Conservation (phyloP, 176 grass and related monocot species). For the Ensete ventricosum region DNA sequence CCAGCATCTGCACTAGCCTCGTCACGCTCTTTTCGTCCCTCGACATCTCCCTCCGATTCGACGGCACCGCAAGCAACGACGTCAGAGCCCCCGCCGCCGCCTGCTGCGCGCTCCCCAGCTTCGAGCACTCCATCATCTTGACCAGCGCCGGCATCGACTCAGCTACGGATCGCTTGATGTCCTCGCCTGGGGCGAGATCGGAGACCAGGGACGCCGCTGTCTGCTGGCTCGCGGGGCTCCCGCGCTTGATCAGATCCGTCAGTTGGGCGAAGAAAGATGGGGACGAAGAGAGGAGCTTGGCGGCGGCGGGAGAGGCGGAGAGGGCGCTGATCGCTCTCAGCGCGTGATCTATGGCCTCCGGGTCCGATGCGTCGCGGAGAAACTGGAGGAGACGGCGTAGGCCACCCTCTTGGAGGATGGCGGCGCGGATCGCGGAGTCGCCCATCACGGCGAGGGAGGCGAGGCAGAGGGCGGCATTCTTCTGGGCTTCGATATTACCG, state of each 20-base stretch:
- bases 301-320: constrained; percentile 34
- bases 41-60: constrained; percentile 55
- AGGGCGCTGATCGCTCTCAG: constrained; percentile 54
- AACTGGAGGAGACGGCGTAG: constrained; percentile 50
- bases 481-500: constrained; percentile 37
- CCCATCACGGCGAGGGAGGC: constrained; percentile 52
- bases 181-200: constrained; percentile 48
- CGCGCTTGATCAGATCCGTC: constrained; percentile 44
- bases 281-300: constrained; percentile 49
- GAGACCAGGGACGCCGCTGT: constrained; percentile 43
- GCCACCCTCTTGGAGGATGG: constrained; percentile 50
- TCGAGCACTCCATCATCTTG: constrained; percentile 73
- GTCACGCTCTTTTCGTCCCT: constrained; percentile 73
- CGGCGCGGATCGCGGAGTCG: constrained; percentile 35
- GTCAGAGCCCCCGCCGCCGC: constrained; percentile 44
- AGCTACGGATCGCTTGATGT: constrained; percentile 52
- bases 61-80: constrained; percentile 45
- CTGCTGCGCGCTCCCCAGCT: constrained; percentile 55
- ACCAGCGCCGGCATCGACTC: constrained; percentile 44
- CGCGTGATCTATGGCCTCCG: constrained; percentile 45
- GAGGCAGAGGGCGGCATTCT: constrained; percentile 45
- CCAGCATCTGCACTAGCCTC: constrained; percentile 65
- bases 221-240: constrained; percentile 48
- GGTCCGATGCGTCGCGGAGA: constrained; percentile 41
- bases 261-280: constrained; percentile 58